Evolutionary conservation across 306 rosid genomes (phyloP), one percentile per base, ranked within the genome.

Genomic region (Rubus parviflorus): DNA sequence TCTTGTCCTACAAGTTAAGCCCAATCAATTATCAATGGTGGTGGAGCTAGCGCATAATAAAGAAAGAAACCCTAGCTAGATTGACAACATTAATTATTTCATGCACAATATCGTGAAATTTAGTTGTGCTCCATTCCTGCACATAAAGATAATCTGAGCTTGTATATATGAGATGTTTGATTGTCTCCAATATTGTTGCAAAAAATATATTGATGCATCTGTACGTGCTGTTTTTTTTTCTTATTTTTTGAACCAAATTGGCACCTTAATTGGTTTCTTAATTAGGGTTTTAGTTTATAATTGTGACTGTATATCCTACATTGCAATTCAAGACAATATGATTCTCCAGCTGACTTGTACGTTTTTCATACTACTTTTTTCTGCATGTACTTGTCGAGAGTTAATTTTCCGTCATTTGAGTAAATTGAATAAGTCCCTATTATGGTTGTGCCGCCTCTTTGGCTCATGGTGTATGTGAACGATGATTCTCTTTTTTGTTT

Each of bases 1-100:
- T 73, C 83, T 82, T 85, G 81, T 69, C 75, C 79, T 82, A 73
- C 81, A 85, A 85, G 85, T 38, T 80, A 75, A 61, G 56, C n/a
- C 30, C 63, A 80, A 13, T 3, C 54, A 41, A 30, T 22, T 13
- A 11, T 68, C 65, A 80, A 49, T 58, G 46, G 61, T 43, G 60
- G 25, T 19, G 58, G 35, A 2, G 58, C 23, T 1, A 3, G 25
- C 62, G 13, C 14, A 20, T 56, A 56, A 30, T 30, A 30, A 30
- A 30, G 35, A 30, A 56, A 20, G 10, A 56, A 20, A 2, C 62
- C 30, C 43, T 30, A 30, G 35, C 35, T 30, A 30, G 35, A 30
- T 30, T 2, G 35, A 30, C 35, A 30, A 30, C 2, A 30, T 30
- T 30, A 30, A 30, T 30, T 30, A 30, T 30, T 30, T 30, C 35